phyloP scores from a whole-genome alignment of 2,329 filamentous ascomycete genomes.

The Sclerotinia nivalis region DNA sequence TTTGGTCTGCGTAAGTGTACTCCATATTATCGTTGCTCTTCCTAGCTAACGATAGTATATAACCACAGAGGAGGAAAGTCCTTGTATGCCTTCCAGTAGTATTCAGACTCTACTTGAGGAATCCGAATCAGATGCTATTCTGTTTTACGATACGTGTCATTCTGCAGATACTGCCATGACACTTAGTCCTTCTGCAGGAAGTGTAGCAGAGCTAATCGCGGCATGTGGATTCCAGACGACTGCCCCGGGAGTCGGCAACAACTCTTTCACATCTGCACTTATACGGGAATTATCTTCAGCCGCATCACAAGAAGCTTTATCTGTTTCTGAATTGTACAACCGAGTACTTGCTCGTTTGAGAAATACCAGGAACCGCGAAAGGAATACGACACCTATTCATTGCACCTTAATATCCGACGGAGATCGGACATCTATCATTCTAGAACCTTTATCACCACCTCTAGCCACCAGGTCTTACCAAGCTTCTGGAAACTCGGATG shows the following conservation, averaged over 20 bases:
- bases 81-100: neutral
- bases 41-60: neutral
- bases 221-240: neutral
- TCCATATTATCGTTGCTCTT: neutral
- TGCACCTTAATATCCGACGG: neutral
- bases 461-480: neutral
- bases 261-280: neutral
- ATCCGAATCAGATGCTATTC: neutral
- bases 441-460: neutral
- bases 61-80: no score
- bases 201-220: neutral
- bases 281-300: neutral
- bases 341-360: neutral
- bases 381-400: neutral
- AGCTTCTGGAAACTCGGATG: neutral
- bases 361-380: neutral
- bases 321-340: neutral
- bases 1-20: neutral
- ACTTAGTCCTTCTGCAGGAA: neutral
- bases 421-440: neutral
- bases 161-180: neutral
- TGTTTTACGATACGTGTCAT: neutral
- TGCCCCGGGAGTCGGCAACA: neutral
- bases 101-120: conserved; percentile 6
- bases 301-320: neutral